Evolutionary conservation across 2,329 filamentous ascomycete genomes (phyloP), one percentile per base, ranked within the genome.

Genomic region (Calonectria hawksworthii): DNA sequence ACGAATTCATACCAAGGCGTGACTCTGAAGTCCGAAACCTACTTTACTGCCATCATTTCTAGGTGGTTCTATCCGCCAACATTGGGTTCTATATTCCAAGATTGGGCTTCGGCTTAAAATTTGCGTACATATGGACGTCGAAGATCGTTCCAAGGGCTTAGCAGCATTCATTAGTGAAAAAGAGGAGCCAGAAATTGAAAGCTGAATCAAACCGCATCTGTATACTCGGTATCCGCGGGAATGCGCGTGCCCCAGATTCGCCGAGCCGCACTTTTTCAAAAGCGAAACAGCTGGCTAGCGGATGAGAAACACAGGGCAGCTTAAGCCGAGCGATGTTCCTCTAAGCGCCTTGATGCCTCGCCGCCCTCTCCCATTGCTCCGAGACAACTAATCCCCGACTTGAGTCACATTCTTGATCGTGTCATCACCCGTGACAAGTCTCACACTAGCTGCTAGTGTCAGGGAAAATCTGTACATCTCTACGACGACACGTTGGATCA

Each of bases 351-450:
- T 26, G 14, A 4, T 23, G 34, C 30, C 3, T 26, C 56, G n/a
- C 56, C 34, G 34, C 56, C 34, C 23, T 26, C 23, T 26, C 30
- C 14, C 36, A 26, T 63, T 8, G 16, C 36, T 41, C 56, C 56
- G 56, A 63, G 56, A 63, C 56, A 63, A 63, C 34, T 38, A 63
- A 63, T 61, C n/a, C 36, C 56, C 56, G 56, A 63, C 56, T 63
- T 63, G 56, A 63, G 56, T 63, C 56, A 63, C 56, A 63, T 63
- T 63, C 56, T 63, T 63, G 34, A 41, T 30, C 16, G 10, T 21
- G 56, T 41, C 36, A 23, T 63, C 56, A 63, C 56, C 56, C 56
- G 56, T 41, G 34, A 44, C 56, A 63, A 63, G 56, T 63, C 56
- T 63, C 36, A 63, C 34, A 11, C 38, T 26, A 26, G 14, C n/a